Conservation (phyloP, 2,329 filamentous ascomycete species). For the Diaporthe batatas region DNA sequence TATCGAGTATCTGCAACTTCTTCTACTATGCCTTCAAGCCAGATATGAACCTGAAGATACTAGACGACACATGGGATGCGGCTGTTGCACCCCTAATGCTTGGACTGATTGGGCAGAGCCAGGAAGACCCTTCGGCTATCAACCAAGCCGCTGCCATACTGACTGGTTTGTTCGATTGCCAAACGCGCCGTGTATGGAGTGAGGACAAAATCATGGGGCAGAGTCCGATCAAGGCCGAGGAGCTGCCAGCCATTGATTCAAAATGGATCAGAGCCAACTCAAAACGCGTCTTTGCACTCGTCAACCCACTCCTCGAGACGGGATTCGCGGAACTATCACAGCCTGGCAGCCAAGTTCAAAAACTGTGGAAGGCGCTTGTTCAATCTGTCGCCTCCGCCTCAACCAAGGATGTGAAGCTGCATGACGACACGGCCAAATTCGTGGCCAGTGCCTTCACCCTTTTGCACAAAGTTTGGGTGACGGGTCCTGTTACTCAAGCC, state of each 20-base stretch:
- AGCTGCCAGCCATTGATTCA: slow-evolving; percentile 85
- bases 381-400: slow-evolving; percentile 75
- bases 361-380: slow-evolving; percentile 73
- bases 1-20: slow-evolving; percentile 83
- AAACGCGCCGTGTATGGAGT: slow-evolving; percentile 75
- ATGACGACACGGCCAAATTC: slow-evolving; percentile 84
- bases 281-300: slow-evolving; percentile 72
- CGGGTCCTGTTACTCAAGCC: slow-evolving; percentile 56
- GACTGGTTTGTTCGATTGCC: slow-evolving; percentile 76
- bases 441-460: slow-evolving; percentile 79
- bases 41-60: slow-evolving; percentile 71
- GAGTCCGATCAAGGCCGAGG: slow-evolving; percentile 72
- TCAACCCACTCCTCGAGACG: slow-evolving; percentile 70
- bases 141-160: slow-evolving; percentile 77
- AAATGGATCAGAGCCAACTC: slow-evolving; percentile 88
- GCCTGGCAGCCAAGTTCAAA: slow-evolving; percentile 64
- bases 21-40: slow-evolving; percentile 88
- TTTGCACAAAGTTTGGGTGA: slow-evolving; percentile 77
- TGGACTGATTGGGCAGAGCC: slow-evolving; percentile 62
- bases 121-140: slow-evolving; percentile 60
- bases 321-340: slow-evolving; percentile 74
- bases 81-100: slow-evolving; percentile 76
- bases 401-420: slow-evolving; percentile 90
- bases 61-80: slow-evolving; percentile 84
- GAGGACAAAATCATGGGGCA: slow-evolving; percentile 77